A percentile compares a stretch with the other conserved stretches of the same genome.
Evolutionary conservation across 345 rosid genomes (phyloP).

Genomic region (Ceriops tagal): DNA sequence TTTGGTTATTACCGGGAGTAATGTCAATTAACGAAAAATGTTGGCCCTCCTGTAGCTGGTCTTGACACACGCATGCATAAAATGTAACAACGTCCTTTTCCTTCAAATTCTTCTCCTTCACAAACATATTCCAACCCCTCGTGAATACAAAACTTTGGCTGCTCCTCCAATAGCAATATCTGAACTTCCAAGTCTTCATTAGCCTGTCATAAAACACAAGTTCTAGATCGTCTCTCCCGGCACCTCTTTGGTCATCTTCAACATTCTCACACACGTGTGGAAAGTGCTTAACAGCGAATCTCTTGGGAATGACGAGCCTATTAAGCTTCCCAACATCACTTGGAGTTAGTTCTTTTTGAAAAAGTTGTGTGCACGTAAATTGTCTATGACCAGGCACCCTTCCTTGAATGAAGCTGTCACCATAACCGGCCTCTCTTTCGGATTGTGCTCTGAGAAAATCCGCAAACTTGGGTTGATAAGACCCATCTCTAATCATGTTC

Average conservation of each 20-base stretch:
- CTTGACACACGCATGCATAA: constrained; percentile 18
- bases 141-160: constrained; percentile 33
- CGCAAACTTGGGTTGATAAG: constrained; percentile 18
- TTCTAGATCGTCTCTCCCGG: constrained; percentile 19
- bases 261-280: constrained; percentile 10
- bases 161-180: constrained; percentile 31
- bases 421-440: not conserved
- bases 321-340: constrained; percentile 33
- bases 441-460: constrained; percentile 18
- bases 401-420: not conserved
- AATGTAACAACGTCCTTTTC: constrained; percentile 21
- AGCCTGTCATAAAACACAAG: constrained; percentile 21
- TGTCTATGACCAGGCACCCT: not conserved
- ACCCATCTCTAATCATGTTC: constrained; percentile 49
- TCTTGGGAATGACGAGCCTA: constrained; percentile 29
- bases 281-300: constrained; percentile 23
- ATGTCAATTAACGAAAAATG: constrained; percentile 46
- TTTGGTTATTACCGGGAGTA: constrained; percentile 14
- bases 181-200: constrained; percentile 29
- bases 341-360: constrained; percentile 26
- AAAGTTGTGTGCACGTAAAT: constrained; percentile 18
- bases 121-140: constrained; percentile 32
- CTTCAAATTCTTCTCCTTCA: constrained; percentile 25
- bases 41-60: constrained; percentile 10
- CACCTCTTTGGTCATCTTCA: not conserved